Evolutionary conservation across 345 rosid species (phyloP).

Genomic region (Laguncularia racemosa): DNA sequence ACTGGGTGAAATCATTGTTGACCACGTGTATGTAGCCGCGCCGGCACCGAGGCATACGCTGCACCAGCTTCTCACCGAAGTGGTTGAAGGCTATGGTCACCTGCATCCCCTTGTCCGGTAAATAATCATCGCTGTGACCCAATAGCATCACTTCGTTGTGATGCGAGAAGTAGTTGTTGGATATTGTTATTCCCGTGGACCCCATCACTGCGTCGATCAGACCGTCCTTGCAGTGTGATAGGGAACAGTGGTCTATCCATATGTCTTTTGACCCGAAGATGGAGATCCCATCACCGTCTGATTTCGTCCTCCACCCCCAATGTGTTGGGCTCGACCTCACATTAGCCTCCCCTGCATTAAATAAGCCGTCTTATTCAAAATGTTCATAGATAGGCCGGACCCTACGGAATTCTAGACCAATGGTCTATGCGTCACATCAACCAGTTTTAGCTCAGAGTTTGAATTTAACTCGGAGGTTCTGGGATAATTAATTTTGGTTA

Average conservation of each 20-base stretch:
- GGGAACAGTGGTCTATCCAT: conserved; percentile 96
- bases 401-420: too few relatives aligned
- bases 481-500: too few relatives aligned
- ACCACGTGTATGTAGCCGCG: conserved; percentile 92
- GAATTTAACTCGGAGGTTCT: too few relatives aligned
- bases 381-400: too few relatives aligned
- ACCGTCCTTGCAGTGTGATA: conserved; percentile 91
- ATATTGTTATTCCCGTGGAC: conserved; percentile 83
- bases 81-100: conserved; percentile 96
- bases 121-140: conserved; percentile 84
- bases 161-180: conserved; percentile 88
- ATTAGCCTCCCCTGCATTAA: conserved; percentile 56
- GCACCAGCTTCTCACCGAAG: conserved; percentile 82
- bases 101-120: conserved; percentile 90
- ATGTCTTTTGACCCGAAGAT: conserved; percentile 83
- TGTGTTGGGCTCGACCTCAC: conserved; percentile 85
- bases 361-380: too few relatives aligned
- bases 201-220: conserved; percentile 95
- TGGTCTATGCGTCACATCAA: too few relatives aligned
- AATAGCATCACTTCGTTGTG: conserved; percentile 96
- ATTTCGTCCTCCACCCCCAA: conserved; percentile 64
- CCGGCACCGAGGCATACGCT: conserved; percentile 92
- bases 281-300: conserved; percentile 97
- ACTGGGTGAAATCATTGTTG: conserved; percentile 82
- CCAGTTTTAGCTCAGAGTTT: too few relatives aligned